Evolutionary conservation across 2,329 filamentous ascomycete genomes (phyloP), one percentile per base, ranked within the genome.

Genomic region (Geosmithia putterillii): DNA sequence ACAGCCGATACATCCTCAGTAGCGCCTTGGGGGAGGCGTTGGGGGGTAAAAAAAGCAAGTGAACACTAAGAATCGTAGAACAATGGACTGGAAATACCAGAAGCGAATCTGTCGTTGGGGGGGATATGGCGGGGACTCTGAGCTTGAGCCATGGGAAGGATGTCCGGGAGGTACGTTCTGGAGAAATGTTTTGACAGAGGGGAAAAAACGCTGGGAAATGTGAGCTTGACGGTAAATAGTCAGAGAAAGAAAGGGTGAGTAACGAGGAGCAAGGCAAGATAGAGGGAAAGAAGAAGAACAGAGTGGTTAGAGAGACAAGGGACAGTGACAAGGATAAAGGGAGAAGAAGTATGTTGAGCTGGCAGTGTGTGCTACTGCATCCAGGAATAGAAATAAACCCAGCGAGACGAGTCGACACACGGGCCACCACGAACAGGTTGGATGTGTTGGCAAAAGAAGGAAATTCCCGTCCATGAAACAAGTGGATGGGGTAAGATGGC

Each of bases 391-490:
- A 38, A 10, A 34, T 25, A 32, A 15, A 12, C 15, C 19, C 25
- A n/a, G 37, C 18, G 19, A 21, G 19, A 18, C 19, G 15, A 40
- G 19, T 4, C 21, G 25, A 35, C 42, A 44, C 36, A 40, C 38
- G 38, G 42, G 20, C 41, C 41, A 42, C 41, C 38, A 25, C 23
- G 23, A 25, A 25, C 23, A 10, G 23, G 23, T 44, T 41, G 43
- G n/a, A 44, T 44, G 43, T 38, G 43, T 40, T 44, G 43, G 43
- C 43, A 44, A 22, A 35, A 23, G 18, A 37, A 37, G 23, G 23
- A 10, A 25, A 25, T 25, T 25, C 7, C 23, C 23, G 23, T 6
- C 15, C 7, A 37, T 37, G 15, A 37, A 37, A 37, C 15, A 37
- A n/a, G 15, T 17, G 35, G n/a, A n/a, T 39, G 9, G 19, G 36